Evolutionary conservation across 768 basidiomycete genomes (phyloP), one percentile per base, ranked within the genome.

Genomic region (Leucosporidium scottii): DNA sequence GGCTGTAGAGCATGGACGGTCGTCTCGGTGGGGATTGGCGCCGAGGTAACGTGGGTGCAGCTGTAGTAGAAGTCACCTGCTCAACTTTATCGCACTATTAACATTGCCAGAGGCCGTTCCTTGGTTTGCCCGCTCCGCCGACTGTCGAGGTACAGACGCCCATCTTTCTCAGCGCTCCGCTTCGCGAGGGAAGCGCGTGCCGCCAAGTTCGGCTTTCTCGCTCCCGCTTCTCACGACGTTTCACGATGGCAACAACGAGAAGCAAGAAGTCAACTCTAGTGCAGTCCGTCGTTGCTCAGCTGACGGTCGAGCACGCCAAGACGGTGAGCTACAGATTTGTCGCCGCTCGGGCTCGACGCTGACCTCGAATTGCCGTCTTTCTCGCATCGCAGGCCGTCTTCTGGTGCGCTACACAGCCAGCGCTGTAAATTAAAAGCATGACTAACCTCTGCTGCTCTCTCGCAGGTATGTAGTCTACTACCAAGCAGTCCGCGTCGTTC

Each of bases 371-470:
- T 27, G 44, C 34, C 12, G 28, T 47, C 50, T 21, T 18, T 6
- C n/a, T n/a, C n/a, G n/a, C n/a, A n/a, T n/a, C n/a, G 12, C 62
- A 70, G 69, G 51, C 47, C 20, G 30, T 67, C 58, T 71, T 65
- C 66, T 71, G 63, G 70, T 71, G 10, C 51, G 59, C 34, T 34
- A 34, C 34, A 34, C 34, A n/a, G n/a, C n/a, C n/a, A n/a, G n/a
- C n/a, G n/a, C n/a, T n/a, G n/a, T n/a, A n/a, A n/a, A n/a, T n/a
- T n/a, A n/a, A n/a, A n/a, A n/a, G n/a, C n/a, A n/a, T n/a, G 5
- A 36, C 30, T 36, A 23, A 59, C 21, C 39, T 25, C 4, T 3
- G 30, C 18, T 27, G 39, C 50, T 17, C 44, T 20, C 1, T 0
- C 9, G 8, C 65, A 71, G 70, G 70, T 67, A 59, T 34, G 44